A percentile compares a stretch with the other conserved stretches of the same genome.
Conservation (phyloP, 495 filamentous ascomycete species). For the Penicillium bialowiezense region DNA sequence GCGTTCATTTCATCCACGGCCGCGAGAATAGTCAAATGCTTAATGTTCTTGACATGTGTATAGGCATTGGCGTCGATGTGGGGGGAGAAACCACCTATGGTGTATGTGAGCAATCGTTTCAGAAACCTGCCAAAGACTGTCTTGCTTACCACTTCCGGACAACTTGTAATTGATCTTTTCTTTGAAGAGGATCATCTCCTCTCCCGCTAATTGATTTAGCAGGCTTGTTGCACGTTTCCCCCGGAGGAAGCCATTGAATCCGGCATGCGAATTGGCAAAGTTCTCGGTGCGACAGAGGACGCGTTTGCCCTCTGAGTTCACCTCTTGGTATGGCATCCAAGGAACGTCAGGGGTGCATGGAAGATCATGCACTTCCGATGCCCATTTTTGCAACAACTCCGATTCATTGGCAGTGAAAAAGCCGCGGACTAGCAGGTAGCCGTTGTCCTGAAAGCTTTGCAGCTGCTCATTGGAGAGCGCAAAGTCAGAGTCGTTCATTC, state of each 20-base stretch:
- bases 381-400: constrained; percentile 36
- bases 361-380: constrained; percentile 39
- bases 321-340: constrained; percentile 50
- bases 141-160: constrained; percentile 31
- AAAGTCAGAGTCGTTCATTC: constrained; percentile 26
- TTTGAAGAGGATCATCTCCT: constrained; percentile 48
- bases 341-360: constrained; percentile 33
- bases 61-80: constrained; percentile 49
- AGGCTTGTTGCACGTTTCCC: constrained; percentile 33
- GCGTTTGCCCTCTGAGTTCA: constrained; percentile 36
- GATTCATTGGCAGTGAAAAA: constrained; percentile 30
- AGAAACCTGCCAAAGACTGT: background rate
- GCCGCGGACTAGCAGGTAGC: constrained; percentile 37
- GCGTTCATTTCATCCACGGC: constrained; percentile 40
- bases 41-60: constrained; percentile 46
- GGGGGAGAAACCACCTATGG: constrained; percentile 37
- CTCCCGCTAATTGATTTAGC: constrained; percentile 36
- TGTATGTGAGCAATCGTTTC: background rate
- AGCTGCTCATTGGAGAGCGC: constrained; percentile 28
- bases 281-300: constrained; percentile 48
- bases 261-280: constrained; percentile 41
- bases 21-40: constrained; percentile 43
- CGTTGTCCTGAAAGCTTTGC: constrained; percentile 34
- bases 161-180: constrained; percentile 50
- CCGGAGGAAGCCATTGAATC: constrained; percentile 39